Base-by-base conservation (phyloP, 345 rosid species). In the Durio zibethinus region DNA sequence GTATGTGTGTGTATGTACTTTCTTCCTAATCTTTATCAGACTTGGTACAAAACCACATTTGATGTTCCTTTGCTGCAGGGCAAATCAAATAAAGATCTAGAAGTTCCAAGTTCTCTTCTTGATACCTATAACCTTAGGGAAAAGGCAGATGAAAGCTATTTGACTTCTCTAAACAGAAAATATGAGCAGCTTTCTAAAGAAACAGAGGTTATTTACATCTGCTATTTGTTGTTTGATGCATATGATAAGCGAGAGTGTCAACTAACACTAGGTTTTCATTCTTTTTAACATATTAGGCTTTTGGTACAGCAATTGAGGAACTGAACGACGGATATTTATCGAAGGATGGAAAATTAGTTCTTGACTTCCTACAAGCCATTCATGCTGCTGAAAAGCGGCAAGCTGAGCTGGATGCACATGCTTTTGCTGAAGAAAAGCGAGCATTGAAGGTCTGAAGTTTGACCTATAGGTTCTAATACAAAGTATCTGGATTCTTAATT, bases 331-430 rank as follows among this genome's bases (percentile, higher is more conserved):
- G 76, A 83, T 79, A 84, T 79, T 78, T 83, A 73, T 86, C 87
- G 21, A 83, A 87, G 75, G 96, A 91, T 83, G 98, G 98, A 68
- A 92, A 87, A 77, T 67, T 94, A 86, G 84, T 97, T 78, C 75
- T 97, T 70, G 89, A 88, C 79, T 94, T 97, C 87, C 86, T 97
- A 38, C 82, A 88, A 87, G 98, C 98, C 69, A 92, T 97, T 76
- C 98, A 94, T 79, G 88, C 85, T 63, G 98, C 99, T 75, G 98
- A 94, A 86, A 84, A 89, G 68, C 85, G 93, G 84, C 99, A 94
- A 85, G 94, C 97, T 64, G 94, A 92, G 77, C 66, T 91, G 72
- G 99, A 94, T 89, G 90, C 94, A 77, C 91, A 31, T 77, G 86
- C 86, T 80, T 94, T 97, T 86, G 80, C 90, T 48, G 89, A 90